These are phyloP conservation scores for Naganishia vishniacii DNA, from an alignment of 768 basidiomycete genomes.

Conservation along the genomic window DNA sequence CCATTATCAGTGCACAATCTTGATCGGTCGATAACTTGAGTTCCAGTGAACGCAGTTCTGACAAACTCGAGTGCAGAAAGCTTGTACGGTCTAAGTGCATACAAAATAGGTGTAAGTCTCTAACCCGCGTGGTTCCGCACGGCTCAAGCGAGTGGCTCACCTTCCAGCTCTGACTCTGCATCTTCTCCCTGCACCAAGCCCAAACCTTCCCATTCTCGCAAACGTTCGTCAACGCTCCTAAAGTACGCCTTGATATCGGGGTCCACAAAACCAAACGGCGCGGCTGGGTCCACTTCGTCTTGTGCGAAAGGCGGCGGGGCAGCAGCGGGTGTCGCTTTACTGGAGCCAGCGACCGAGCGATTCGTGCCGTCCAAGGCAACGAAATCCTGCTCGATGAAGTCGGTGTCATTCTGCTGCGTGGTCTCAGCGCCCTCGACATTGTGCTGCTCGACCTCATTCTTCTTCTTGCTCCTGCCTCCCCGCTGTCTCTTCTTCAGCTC, in stretches of 20 bases:
- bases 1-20: constrained; percentile 82
- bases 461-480: constrained; percentile 35
- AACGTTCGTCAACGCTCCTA: constrained; percentile 75
- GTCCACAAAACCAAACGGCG: constrained; percentile 85
- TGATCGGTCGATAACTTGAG: constrained; percentile 85
- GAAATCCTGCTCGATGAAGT: constrained; percentile 16
- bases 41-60: constrained; percentile 81
- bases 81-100: constrained; percentile 59
- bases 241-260: constrained; percentile 90
- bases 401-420: not conserved
- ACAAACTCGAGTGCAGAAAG: constrained; percentile 74
- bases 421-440: not conserved
- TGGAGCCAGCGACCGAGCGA: not conserved
- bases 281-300: constrained; percentile 52
- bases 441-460: constrained; percentile 34
- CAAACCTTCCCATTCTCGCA: constrained; percentile 75
- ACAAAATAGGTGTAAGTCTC: not conserved
- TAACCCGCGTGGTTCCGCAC: too few species aligned
- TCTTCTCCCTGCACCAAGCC: constrained; percentile 31
- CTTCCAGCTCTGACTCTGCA: constrained; percentile 52
- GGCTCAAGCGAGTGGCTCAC: not conserved
- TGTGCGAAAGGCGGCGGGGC: not conserved
- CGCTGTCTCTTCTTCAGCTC: constrained; percentile 44
- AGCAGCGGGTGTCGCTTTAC: not conserved
- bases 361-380: not conserved